Base-by-base conservation (phyloP, 345 rosid genomes). In the Cardamine resedifolia region DNA sequence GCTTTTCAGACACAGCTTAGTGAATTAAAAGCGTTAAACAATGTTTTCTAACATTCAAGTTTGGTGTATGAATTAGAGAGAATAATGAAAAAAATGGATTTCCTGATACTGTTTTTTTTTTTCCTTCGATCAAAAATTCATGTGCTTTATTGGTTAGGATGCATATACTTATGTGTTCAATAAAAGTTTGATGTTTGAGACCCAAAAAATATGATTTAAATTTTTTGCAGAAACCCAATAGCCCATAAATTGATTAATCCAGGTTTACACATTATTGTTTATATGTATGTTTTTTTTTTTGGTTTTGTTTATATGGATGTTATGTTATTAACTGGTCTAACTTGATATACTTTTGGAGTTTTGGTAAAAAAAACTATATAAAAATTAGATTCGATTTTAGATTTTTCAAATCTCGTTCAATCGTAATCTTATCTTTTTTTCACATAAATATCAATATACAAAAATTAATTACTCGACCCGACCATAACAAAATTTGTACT, bases 401-500 rank as follows among this genome's bases (percentile, higher is more conserved):
- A 7, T 27, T 15, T 14, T 30, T 31, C 36, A 52, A 15, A 15
- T 18, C 62, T 31, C 26, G 3, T 33, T 31, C 63, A 36, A 12
- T 2, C 3, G 45, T 36, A 58, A 10, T 34, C 2, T 34, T 49
- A 23, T 50, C 55, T 53, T 34, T 34, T 5, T 7, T 23, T 59
- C 19, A 8, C 6, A 28, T 45, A 28, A 45, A 6, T 11, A 45
- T 4, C 5, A 26, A 44, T 18, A 44, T 45, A 18, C 11, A 45
- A 27, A 45, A 6, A 27, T 44, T 44, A 63, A 28, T 63, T 11
- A 44, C 19, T 63, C 27, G 53, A 44, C 55, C 53, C 53, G 55
- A 63, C 55, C 55, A 45, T 28, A 63, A 39, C 39, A 19, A 18
- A 47, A 44, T 45, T 28, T 38, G 55, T 45, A 63, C 55, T 28